Percentiles rank a stretch among this genome's conserved stretches.
Evolutionary conservation across 176 grass and related monocot genomes (phyloP).

Genomic region (Bonia amplexicaulis): DNA sequence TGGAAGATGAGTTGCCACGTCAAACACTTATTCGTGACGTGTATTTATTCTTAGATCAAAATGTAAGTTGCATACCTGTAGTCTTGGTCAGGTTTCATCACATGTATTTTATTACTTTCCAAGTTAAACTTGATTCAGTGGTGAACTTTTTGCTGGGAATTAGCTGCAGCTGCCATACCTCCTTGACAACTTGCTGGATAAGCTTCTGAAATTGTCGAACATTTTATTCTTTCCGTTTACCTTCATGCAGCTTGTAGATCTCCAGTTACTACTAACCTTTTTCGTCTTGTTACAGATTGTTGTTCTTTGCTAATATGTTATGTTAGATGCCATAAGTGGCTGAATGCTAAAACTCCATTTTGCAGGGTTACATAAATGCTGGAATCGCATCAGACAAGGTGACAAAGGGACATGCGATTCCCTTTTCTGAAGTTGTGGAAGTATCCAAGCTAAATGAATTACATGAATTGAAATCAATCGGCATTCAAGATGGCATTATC

Average conservation of each 20-base stretch:
- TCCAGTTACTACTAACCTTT: background rate
- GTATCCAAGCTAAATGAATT: conserved; percentile 36
- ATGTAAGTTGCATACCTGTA: conserved; percentile 58
- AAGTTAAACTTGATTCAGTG: conserved; percentile 9
- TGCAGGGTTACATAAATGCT: conserved; percentile 94
- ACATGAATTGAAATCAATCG: conserved; percentile 31
- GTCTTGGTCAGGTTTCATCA: background rate
- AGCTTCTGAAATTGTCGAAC: background rate
- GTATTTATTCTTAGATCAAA: conserved; percentile 83
- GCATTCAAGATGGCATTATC: conserved; percentile 32
- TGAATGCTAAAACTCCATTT: conserved; percentile 19
- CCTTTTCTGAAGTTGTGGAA: conserved; percentile 42
- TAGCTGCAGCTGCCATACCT: background rate
- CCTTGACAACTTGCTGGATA: conserved; percentile 22
- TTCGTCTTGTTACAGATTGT: background rate
- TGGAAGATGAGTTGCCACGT: conserved; percentile 47
- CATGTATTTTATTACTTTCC: conserved; percentile 8
- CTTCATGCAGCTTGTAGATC: conserved; percentile 16
- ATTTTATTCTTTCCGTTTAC: conserved; percentile 17
- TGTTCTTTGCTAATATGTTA: conserved; percentile 13
- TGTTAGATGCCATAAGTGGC: conserved; percentile 13
- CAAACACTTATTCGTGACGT: conserved; percentile 70
- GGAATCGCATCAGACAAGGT: conserved; percentile 69
- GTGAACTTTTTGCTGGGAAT: conserved; percentile 7
- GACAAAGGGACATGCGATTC: background rate